Percentiles rank a stretch among this genome's conserved stretches.
phyloP scores from a whole-genome alignment of 345 rosid genomes.

The Populus pruinosa region DNA sequence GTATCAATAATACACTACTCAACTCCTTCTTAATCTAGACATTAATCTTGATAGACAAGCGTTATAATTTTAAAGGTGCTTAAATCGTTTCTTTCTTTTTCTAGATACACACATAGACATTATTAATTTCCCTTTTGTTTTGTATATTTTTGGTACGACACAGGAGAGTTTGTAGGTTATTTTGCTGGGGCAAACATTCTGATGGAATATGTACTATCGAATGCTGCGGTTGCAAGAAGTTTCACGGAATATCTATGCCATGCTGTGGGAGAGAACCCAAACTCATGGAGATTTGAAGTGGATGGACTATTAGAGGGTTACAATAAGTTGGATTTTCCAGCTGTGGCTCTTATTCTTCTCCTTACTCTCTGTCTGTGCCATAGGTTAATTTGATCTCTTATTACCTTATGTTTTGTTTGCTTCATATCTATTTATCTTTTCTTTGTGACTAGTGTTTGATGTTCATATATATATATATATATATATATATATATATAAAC shows the following conservation, averaged over 20 bases:
- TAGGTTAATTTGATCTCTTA: conserved; percentile 41
- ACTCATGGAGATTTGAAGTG: conserved; percentile 72
- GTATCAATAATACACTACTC: conserved; percentile 29
- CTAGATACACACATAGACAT: background rate
- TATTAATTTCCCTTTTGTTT: background rate
- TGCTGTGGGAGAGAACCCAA: conserved; percentile 55
- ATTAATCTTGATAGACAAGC: background rate
- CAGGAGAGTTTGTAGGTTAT: conserved; percentile 87
- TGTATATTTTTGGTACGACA: background rate
- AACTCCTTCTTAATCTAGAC: background rate
- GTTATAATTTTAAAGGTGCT: background rate
- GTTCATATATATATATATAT: background rate
- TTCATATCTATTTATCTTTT: background rate
- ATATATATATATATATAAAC: background rate
- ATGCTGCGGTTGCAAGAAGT: conserved; percentile 87
- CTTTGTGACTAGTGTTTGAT: background rate
- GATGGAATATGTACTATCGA: conserved; percentile 90
- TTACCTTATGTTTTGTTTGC: background rate
- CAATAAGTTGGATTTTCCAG: conserved; percentile 74
- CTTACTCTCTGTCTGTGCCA: conserved; percentile 82
- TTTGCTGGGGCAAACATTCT: conserved; percentile 87
- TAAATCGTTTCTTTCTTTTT: background rate
- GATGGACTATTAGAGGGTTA: conserved; percentile 57
- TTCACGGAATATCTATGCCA: conserved; percentile 75
- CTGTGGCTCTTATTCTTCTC: conserved; percentile 77